Evolutionary conservation across 768 basidiomycete species (phyloP).

Genomic region (Leccinum sublutescens): DNA sequence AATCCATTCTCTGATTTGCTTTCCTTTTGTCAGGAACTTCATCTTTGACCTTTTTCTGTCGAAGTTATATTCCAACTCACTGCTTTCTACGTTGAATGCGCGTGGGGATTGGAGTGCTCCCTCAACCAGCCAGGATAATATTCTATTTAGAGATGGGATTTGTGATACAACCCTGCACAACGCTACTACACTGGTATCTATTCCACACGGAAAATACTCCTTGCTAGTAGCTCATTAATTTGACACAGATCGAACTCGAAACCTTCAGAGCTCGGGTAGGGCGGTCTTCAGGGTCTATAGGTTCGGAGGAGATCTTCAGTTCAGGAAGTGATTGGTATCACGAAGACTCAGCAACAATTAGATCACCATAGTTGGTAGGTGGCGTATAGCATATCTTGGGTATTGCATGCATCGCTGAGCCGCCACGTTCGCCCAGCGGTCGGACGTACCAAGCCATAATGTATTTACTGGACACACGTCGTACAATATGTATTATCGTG

Average conservation of each 20-base stretch:
- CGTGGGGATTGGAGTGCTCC: conserved; percentile 23
- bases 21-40: conserved; percentile 10
- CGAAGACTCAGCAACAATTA: neutral
- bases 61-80: conserved; percentile 27
- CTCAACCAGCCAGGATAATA: neutral
- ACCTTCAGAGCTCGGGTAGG: neutral
- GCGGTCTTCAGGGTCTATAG: neutral
- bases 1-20: neutral
- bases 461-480: neutral
- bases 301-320: neutral
- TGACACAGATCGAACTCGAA: neutral
- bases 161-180: neutral
- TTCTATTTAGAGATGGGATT: conserved; percentile 4
- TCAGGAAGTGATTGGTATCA: neutral
- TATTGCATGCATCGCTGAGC: neutral
- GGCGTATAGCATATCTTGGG: neutral
- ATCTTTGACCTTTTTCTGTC: conserved; percentile 25
- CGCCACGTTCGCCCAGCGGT: neutral
- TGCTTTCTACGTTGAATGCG: conserved; percentile 23
- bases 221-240: neutral
- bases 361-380: neutral
- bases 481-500: neutral
- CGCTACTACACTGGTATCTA: conserved; percentile 8
- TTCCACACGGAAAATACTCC: neutral
- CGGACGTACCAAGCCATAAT: neutral